A percentile compares a stretch with the other conserved stretches of the same genome.
Evolutionary conservation across 2,329 filamentous ascomycete genomes (phyloP).

Genomic region (Pseudocercospora fijiensis): DNA sequence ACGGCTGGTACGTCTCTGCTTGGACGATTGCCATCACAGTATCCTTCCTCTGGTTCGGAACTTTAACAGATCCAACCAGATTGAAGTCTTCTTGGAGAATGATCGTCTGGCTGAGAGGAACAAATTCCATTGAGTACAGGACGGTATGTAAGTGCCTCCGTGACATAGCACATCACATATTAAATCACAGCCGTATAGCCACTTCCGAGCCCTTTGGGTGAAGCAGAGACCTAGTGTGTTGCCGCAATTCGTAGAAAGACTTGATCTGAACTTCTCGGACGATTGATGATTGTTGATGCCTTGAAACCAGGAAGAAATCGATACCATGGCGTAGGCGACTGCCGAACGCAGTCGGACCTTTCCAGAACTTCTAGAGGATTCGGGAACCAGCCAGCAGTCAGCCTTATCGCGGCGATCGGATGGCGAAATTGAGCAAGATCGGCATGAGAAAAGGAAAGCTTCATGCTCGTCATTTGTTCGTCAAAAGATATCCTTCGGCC

Average conservation of each 20-base stretch:
- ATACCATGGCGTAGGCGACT: too few species aligned
- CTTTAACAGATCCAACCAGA: constrained; percentile 47
- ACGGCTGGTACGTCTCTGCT: constrained; percentile 37
- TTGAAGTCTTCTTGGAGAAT: constrained; percentile 36
- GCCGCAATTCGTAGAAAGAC: too few species aligned
- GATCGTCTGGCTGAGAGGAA: constrained; percentile 26
- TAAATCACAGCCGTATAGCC: background rate
- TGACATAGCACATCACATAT: background rate
- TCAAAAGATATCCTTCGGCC: background rate
- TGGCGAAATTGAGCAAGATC: background rate
- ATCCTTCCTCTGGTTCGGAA: constrained; percentile 32
- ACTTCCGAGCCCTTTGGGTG: background rate
- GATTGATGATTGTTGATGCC: too few species aligned
- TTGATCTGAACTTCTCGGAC: too few species aligned
- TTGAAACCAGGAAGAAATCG: too few species aligned
- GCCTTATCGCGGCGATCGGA: background rate
- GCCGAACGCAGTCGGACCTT: too few species aligned
- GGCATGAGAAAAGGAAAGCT: background rate
- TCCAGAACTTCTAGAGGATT: too few species aligned
- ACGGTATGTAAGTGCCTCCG: background rate
- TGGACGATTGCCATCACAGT: constrained; percentile 29
- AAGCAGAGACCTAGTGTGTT: too few species aligned
- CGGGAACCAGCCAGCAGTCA: too few species aligned
- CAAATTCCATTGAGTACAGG: constrained; percentile 19
- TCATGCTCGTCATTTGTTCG: background rate